Evolutionary conservation across 495 filamentous ascomycete genomes (phyloP), one percentile per base, ranked within the genome.

Genomic region (Monascus purpureus): DNA sequence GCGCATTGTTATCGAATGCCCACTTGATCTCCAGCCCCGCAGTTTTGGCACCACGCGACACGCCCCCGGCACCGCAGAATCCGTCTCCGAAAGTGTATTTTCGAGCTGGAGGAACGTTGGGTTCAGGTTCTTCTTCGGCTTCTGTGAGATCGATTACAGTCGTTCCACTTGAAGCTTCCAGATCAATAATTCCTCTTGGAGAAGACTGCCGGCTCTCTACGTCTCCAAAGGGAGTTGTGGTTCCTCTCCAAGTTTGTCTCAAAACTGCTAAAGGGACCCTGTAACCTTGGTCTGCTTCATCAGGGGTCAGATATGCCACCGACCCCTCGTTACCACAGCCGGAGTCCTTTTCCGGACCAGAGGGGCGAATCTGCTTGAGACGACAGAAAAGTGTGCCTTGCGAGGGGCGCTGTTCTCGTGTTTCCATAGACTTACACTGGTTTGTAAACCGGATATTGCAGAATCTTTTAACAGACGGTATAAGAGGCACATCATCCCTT

Each of bases 21-120:
- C 75, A 76, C 13, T 56, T 53, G 2, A 81, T 38, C 0, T 59
- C 39, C 1, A 85, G 40, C 0, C 80, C 80, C 0, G 82, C 77
- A 17, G 59, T 49, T 12, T 50, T 34, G 0, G 82, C 83, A 1
- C 82, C 84, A 18, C 70, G 62, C 0, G 81, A 82, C 2, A 75
- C 67, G 2, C 85, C 84, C 1, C 85, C 85, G 19, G 68, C 80
- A 3, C 85, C 84, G 33, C 77, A 81, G 41, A 86, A 87, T 1
- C 61, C 65, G 43, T 90, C 82, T 0, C 69, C 75, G 17, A 80
- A 74, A 0, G 72, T 75, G 33, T 82, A 85, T 19, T 47, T 41
- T 5, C 53, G 42, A 0, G 25, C 13, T 13, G 32, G 6, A 7
- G 8, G 31, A 4, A 22, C 29, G 7, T 26, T 19, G 8, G 17